Conservation (phyloP, 2,329 filamentous ascomycete genomes). For the Fusarium algeriense region DNA sequence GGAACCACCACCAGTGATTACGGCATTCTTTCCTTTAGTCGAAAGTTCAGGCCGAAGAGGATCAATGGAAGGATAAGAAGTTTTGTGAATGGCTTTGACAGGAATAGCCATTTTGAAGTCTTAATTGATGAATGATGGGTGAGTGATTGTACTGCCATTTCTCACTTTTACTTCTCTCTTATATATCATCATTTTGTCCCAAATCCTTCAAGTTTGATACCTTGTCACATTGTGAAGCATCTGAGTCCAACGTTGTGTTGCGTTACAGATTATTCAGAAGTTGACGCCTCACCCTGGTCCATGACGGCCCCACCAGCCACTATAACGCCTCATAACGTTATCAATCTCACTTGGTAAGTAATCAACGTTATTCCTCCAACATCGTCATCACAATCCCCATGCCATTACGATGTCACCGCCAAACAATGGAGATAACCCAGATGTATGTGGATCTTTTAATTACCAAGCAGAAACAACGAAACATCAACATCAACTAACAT, state of each 20-base stretch:
- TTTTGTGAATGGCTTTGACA: constrained; percentile 32
- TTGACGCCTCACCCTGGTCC: constrained; percentile 1
- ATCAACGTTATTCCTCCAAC: constrained; percentile 28
- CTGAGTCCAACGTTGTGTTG: constrained; percentile 19
- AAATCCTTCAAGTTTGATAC: not conserved
- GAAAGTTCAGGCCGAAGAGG: constrained; percentile 52
- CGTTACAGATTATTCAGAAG: constrained; percentile 18
- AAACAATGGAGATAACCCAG: constrained; percentile 15
- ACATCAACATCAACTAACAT: constrained; percentile 3
- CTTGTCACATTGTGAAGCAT: not conserved
- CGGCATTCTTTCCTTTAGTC: constrained; percentile 61
- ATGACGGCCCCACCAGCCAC: constrained; percentile 21
- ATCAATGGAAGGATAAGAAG: constrained; percentile 50
- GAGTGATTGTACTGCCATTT: not conserved
- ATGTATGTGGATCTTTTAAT: constrained; percentile 35
- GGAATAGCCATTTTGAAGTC: constrained; percentile 18
- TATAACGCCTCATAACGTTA: constrained; percentile 32
- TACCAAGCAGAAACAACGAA: constrained; percentile 20
- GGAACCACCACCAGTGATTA: constrained; percentile 74
- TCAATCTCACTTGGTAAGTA: not conserved
- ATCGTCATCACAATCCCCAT: constrained; percentile 2
- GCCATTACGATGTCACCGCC: constrained; percentile 33
- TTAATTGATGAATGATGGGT: too few species aligned
- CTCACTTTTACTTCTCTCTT: fast-evolving
- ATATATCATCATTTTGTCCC: not conserved